phyloP scores from a whole-genome alignment of 495 filamentous ascomycete species.

The Lasiosphaeriaceae sp. region DNA sequence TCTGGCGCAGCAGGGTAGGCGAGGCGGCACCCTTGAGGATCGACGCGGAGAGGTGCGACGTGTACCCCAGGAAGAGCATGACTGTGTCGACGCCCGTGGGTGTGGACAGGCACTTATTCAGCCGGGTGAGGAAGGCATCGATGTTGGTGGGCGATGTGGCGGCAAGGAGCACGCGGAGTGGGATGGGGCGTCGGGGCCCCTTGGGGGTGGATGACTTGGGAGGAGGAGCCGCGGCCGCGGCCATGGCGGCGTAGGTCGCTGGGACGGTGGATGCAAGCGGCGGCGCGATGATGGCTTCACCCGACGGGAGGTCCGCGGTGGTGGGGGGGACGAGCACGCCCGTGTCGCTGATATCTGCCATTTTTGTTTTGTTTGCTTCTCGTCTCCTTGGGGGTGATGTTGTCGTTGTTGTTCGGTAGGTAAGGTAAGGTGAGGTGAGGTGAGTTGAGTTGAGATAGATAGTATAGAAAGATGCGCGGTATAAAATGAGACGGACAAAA shows the following conservation, averaged over 20 bases:
- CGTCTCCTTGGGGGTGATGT: background rate
- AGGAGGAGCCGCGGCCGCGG: slow-evolving; percentile 31
- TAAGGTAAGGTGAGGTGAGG: too few relatives aligned
- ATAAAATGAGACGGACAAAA: too few relatives aligned
- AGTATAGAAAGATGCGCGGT: too few relatives aligned
- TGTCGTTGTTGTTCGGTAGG: too few relatives aligned
- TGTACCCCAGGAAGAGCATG: slow-evolving; percentile 63
- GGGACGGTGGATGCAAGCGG: background rate
- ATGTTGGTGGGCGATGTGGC: slow-evolving; percentile 35
- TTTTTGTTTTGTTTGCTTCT: background rate
- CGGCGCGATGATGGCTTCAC: slow-evolving; percentile 18
- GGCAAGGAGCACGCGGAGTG: slow-evolving; percentile 21
- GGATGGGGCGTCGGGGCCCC: slow-evolving; percentile 23
- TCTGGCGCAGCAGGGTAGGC: slow-evolving; percentile 34
- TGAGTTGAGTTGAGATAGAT: too few relatives aligned
- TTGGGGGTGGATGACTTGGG: slow-evolving; percentile 40
- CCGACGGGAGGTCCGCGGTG: slow-evolving; percentile 31
- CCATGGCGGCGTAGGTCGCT: slow-evolving; percentile 33
- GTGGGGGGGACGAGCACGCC: slow-evolving; percentile 5
- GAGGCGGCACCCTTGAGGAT: slow-evolving; percentile 33
- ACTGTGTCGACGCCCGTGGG: slow-evolving; percentile 59
- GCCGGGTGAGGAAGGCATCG: slow-evolving; percentile 49
- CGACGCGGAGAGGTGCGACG: slow-evolving; percentile 47
- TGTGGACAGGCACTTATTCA: slow-evolving; percentile 54
- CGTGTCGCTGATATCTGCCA: slow-evolving; percentile 9